These are phyloP conservation scores for Termitomyces sp. DNA, from an alignment of 768 basidiomycete species.

Conservation along the genomic window DNA sequence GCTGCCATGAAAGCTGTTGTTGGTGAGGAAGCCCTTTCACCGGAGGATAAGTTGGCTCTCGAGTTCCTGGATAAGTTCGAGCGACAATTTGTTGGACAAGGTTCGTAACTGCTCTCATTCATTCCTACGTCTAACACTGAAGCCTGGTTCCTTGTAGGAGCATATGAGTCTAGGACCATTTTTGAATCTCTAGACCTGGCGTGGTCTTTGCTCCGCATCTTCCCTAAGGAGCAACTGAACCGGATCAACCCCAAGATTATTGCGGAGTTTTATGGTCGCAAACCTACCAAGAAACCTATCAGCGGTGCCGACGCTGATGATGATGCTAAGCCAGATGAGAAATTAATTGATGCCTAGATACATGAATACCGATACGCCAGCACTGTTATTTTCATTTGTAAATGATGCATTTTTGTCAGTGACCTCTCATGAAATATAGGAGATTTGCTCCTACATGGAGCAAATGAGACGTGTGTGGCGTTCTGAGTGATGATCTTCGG, in stretches of 20 bases:
- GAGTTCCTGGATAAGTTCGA: constrained; percentile 99
- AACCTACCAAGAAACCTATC: constrained; percentile 60
- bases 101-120: constrained; percentile 31
- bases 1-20: constrained; percentile 99
- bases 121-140: constrained; percentile 7
- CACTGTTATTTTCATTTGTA: constrained; percentile 9
- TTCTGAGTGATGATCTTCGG: neutral
- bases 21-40: constrained; percentile 93
- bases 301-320: constrained; percentile 43
- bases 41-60: constrained; percentile 93
- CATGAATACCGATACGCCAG: constrained; percentile 7
- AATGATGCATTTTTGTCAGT: constrained; percentile 3
- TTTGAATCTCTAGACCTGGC: constrained; percentile 97
- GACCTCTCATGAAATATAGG: constrained; percentile 4
- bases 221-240: constrained; percentile 98
- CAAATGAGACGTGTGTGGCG: constrained; percentile 7
- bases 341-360: constrained; percentile 60
- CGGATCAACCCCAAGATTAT: constrained; percentile 97
- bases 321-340: constrained; percentile 35
- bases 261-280: constrained; percentile 87
- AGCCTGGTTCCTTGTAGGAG: constrained; percentile 40
- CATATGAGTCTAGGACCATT: constrained; percentile 93
- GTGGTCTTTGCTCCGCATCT: constrained; percentile 94
- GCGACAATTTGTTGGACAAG: constrained; percentile 95
- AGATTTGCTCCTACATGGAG: neutral